Conservation (phyloP, 176 grass and related monocot species). For the Guadua angustifolia region DNA sequence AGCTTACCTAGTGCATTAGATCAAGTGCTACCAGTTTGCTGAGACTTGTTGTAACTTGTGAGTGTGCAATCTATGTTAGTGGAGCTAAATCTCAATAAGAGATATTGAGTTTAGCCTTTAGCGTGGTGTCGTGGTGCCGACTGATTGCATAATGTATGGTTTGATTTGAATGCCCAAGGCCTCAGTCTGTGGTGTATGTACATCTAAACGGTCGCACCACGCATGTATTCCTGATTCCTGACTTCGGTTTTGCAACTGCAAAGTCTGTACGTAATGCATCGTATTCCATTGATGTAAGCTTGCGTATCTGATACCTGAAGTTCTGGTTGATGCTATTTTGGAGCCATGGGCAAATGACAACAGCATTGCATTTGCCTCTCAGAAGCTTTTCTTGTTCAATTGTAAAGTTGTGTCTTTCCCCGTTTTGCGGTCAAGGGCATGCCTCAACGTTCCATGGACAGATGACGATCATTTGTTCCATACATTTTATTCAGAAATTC, state of each 20-base stretch:
- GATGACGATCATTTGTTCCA: background rate
- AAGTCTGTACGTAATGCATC: background rate
- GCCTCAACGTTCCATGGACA: background rate
- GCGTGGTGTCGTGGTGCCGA: background rate
- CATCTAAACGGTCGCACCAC: background rate
- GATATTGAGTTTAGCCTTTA: background rate
- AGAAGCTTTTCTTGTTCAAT: background rate
- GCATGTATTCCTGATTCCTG: background rate
- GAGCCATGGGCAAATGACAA: background rate
- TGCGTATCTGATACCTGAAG: background rate
- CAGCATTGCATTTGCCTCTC: background rate
- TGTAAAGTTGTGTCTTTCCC: background rate
- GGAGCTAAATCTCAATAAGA: background rate
- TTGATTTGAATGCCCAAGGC: background rate
- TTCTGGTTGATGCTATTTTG: background rate
- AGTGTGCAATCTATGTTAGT: slow-evolving; percentile 14
- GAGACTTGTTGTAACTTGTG: slow-evolving; percentile 35
- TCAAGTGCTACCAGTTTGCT: background rate
- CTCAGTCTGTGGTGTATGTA: slow-evolving; percentile 17
- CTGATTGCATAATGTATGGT: background rate
- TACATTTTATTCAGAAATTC: background rate
- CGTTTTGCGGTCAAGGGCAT: background rate
- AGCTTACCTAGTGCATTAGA: slow-evolving; percentile 32
- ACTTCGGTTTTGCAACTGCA: background rate
- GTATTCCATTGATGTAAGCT: background rate